Conservation (phyloP, 192 early-diverging fungal genomes). For the Polychytrium aggregatum region DNA sequence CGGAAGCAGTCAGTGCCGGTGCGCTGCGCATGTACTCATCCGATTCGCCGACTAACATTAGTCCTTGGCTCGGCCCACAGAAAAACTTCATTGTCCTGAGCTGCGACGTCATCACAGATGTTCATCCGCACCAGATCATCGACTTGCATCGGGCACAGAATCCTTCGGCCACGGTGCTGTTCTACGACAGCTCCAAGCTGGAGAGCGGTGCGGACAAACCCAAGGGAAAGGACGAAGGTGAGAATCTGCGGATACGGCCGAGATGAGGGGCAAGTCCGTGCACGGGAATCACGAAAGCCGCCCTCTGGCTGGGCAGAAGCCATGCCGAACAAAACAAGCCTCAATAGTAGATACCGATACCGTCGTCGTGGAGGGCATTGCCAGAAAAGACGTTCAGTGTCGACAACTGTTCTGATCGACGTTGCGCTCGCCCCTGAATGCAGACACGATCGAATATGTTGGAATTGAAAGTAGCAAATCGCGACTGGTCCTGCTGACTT, state of each 20-base stretch:
- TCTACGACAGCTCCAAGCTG: constrained; percentile 65
- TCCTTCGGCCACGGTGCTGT: constrained; percentile 69
- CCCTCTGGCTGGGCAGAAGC: too few relatives aligned
- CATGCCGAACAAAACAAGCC: too few relatives aligned
- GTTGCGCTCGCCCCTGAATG: constrained; percentile 20
- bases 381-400: too few relatives aligned
- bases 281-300: too few relatives aligned
- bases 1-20: too few relatives aligned
- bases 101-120: constrained; percentile 83
- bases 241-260: neutral
- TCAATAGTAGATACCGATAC: too few relatives aligned
- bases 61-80: too few relatives aligned
- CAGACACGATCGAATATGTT: constrained; percentile 29
- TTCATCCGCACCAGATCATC: constrained; percentile 70
- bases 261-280: neutral
- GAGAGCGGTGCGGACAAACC: constrained; percentile 54
- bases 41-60: too few relatives aligned
- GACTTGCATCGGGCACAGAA: constrained; percentile 70
- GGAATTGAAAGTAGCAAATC: constrained; percentile 28
- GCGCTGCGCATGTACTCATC: too few relatives aligned
- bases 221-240: constrained; percentile 25
- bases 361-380: too few relatives aligned
- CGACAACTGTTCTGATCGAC: too few relatives aligned
- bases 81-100: constrained; percentile 84
- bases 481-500: constrained; percentile 25